These are phyloP conservation scores for Plenodomus lindquistii DNA, from an alignment of 2,329 filamentous ascomycete genomes.

Conservation along the genomic window DNA sequence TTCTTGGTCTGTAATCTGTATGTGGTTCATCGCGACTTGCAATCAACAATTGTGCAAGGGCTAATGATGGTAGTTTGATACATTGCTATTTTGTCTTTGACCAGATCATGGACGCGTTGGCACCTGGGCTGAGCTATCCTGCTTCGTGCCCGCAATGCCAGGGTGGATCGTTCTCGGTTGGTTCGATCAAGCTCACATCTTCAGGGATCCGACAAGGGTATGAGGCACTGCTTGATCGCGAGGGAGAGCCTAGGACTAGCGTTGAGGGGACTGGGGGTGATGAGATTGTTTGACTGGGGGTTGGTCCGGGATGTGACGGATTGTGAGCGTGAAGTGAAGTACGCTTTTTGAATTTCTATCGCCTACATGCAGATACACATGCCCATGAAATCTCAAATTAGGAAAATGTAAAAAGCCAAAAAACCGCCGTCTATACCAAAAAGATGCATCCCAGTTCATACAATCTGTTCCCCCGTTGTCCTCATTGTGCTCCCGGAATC, in stretches of 20 bases:
- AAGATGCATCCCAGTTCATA: no score
- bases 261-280: neutral
- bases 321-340: no score
- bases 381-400: no score
- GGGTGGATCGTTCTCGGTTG: constrained; percentile 17
- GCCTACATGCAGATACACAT: no score
- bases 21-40: no score
- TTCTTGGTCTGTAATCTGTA: constrained; percentile 36
- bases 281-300: neutral
- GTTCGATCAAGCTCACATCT: constrained; percentile 7
- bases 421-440: no score
- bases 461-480: no score
- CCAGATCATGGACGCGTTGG: constrained; percentile 19
- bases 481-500: no score
- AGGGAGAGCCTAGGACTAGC: neutral
- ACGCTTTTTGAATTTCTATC: no score
- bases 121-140: constrained; percentile 15
- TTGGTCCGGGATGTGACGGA: no score
- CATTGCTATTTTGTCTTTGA: constrained; percentile 29
- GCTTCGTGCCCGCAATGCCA: constrained; percentile 33
- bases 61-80: constrained; percentile 17
- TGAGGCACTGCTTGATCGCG: neutral
- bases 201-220: neutral
- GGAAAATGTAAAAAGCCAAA: no score
- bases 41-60: no score